phyloP scores from a whole-genome alignment of 2,329 filamentous ascomycete species.

The Alternaria burnsii region DNA sequence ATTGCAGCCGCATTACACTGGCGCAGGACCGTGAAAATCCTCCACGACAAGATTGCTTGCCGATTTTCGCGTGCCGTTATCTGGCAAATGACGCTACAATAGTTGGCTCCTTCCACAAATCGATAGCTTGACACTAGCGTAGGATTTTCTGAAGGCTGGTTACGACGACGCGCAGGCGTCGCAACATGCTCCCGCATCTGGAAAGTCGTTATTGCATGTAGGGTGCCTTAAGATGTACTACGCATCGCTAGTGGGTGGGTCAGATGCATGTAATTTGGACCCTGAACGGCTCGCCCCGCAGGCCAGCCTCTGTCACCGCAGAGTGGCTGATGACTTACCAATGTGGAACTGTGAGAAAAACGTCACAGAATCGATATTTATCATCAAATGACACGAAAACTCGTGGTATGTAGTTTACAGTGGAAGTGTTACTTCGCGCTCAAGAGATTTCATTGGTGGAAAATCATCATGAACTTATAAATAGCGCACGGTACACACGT shows the following conservation, averaged over 20 bases:
- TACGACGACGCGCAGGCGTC: constrained; percentile 8
- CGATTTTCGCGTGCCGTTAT: background rate
- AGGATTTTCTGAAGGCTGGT: background rate
- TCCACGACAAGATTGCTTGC: background rate
- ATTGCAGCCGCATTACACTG: background rate
- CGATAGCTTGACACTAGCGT: background rate
- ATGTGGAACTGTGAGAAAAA: background rate
- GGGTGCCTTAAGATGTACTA: background rate
- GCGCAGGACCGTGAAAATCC: background rate
- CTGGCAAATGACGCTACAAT: background rate
- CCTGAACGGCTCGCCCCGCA: background rate
- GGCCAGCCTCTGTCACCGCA: background rate
- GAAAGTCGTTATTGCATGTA: constrained; percentile 2
- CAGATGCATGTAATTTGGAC: background rate
- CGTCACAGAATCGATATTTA: fast-evolving
- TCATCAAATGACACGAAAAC: fast-evolving
- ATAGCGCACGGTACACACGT: background rate
- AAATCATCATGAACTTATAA: background rate
- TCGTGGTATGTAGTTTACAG: fast-evolving
- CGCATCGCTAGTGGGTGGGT: background rate
- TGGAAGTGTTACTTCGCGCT: background rate
- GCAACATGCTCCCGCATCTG: constrained; percentile 14
- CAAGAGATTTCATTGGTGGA: background rate
- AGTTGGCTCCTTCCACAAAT: background rate
- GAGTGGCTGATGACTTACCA: background rate